Conservation (phyloP, 1,139 yeast genomes). For the Saccharomycopsis hybrid region DNA sequence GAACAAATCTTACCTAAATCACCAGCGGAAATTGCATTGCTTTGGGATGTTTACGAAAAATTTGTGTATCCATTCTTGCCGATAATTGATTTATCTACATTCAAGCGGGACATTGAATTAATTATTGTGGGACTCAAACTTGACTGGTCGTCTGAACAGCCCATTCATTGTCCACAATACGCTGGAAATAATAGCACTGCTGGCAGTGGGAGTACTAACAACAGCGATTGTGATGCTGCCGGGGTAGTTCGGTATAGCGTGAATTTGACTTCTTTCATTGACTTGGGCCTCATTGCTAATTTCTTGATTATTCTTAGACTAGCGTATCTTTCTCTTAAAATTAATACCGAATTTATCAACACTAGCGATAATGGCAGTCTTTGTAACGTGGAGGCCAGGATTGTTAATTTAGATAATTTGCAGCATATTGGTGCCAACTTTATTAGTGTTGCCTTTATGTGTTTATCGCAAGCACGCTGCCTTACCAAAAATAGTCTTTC, state of each 20-base stretch:
- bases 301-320: conserved; percentile 16
- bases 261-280: conserved; percentile 15
- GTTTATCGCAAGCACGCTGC: conserved; percentile 10
- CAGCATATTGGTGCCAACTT: conserved; percentile 10
- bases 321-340: conserved; percentile 13
- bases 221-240: not conserved
- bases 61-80: conserved; percentile 20
- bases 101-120: conserved; percentile 17
- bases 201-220: too few relatives aligned
- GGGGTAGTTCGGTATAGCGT: conserved; percentile 4
- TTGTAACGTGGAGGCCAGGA: conserved; percentile 8
- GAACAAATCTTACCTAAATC: not conserved
- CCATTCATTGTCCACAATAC: too few relatives aligned
- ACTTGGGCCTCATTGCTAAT: conserved; percentile 13
- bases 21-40: not conserved
- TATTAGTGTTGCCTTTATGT: conserved; percentile 12
- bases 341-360: not conserved
- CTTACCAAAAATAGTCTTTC: conserved; percentile 7
- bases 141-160: not conserved
- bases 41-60: conserved; percentile 13
- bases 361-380: not conserved
- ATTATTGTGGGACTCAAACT: conserved; percentile 10
- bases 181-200: too few relatives aligned
- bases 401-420: conserved; percentile 8
- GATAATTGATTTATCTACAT: conserved; percentile 11